Evolutionary conservation across 331 rosid species (phyloP).

Genomic region (Spiraea crenata): DNA sequence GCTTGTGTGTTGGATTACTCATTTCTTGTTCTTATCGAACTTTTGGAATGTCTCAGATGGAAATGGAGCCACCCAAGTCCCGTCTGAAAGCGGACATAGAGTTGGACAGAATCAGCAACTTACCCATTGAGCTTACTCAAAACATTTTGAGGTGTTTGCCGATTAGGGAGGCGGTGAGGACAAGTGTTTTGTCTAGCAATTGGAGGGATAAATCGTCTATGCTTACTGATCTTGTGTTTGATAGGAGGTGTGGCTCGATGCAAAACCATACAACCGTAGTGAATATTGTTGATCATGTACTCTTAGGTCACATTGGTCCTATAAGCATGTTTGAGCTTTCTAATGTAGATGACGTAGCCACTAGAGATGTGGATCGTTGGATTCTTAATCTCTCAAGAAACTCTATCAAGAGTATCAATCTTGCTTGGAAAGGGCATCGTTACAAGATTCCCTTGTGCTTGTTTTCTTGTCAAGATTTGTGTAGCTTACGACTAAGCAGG

Average conservation of each 20-base stretch:
- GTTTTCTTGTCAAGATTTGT: too few relatives aligned
- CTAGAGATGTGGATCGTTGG: conserved; percentile 50
- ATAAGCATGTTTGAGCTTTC: conserved; percentile 48
- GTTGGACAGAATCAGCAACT: too few relatives aligned
- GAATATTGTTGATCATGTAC: conserved; percentile 51
- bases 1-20: too few relatives aligned
- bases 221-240: conserved; percentile 49
- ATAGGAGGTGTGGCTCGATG: conserved; percentile 25
- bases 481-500: too few relatives aligned
- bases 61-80: too few relatives aligned
- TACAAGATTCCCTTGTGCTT: too few relatives aligned
- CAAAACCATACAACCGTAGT: conserved; percentile 27
- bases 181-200: conserved; percentile 50
- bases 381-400: conserved; percentile 32
- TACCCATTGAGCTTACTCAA: conserved; percentile 46
- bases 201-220: conserved; percentile 67
- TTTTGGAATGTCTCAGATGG: too few relatives aligned
- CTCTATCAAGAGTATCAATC: too few relatives aligned
- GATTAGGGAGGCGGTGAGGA: conserved; percentile 47
- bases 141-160: conserved; percentile 42
- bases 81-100: too few relatives aligned
- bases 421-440: too few relatives aligned
- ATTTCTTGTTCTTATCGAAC: too few relatives aligned
- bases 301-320: conserved; percentile 52
- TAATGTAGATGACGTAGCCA: conserved; percentile 26